Base-by-base conservation (phyloP, 768 basidiomycete genomes). In the Exidia glandulosa region DNA sequence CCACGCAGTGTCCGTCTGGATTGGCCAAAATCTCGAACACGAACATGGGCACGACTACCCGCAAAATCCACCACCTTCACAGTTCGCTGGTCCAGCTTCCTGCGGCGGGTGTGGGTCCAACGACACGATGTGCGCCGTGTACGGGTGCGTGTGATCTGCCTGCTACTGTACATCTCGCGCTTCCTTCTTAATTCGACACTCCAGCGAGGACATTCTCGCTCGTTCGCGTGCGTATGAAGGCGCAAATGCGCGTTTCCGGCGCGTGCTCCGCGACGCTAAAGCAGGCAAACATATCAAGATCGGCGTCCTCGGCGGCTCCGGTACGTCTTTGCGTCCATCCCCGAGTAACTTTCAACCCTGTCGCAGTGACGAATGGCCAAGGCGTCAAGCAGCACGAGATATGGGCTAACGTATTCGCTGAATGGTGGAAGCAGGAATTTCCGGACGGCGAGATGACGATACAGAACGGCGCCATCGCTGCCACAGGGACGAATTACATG, bases 201-300 rank as follows among this genome's bases (percentile, higher is more conserved):
- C 10, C 36, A 37, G 36, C 36, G 10, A 10, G 36, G 10, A 37
- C 19, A 9, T 37, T 9, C 59, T 62, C 27, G 61, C 61, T 6
- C 48, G 58, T n/a, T 60, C 61, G 14, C 61, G 61, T 34, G 34
- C 47, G 1, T 62, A 60, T 29, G 61, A 62, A 60, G 61, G 61
- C 27, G 47, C 61, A 33, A 62, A 62, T 32, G 59, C 61, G 23
- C 58, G 61, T 23, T 62, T 62, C 27, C 59, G 59, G 27, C 61
- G 61, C 32, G 61, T 62, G 16, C 52, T 62, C 23, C 14, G 36
- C 10, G 58, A 62, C 30, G 61, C 61, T 14, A 45, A 30, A 14
- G 58, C 59, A 2, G 61, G 61, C 37, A 41, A 60, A 32, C 59
- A 59, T 3, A 62, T 57, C 16, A 60, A 55, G 32, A 37, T 19